phyloP scores from a whole-genome alignment of 2,329 filamentous ascomycete species.

The Xylariaceae sp. region DNA sequence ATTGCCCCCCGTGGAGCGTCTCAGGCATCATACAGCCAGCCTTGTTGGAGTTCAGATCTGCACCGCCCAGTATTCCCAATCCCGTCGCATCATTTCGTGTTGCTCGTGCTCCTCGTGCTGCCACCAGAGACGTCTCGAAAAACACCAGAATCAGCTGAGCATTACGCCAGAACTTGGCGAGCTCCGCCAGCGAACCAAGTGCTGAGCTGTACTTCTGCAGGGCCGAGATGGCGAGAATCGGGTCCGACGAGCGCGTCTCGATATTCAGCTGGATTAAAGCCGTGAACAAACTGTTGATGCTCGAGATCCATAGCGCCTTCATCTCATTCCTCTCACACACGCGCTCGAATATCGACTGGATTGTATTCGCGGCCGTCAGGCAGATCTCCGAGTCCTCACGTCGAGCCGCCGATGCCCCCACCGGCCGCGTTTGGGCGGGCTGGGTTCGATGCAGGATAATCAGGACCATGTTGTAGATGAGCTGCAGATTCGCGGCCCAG shows the following conservation, averaged over 20 bases:
- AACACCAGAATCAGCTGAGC: conserved; percentile 16
- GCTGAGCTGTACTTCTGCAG: conserved; percentile 16
- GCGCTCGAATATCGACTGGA: conserved; percentile 9
- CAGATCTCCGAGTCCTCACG: conserved; percentile 12
- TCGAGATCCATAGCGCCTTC: conserved; percentile 8
- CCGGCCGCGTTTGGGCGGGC: neutral
- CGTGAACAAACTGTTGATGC: conserved; percentile 14
- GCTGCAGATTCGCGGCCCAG: conserved; percentile 9
- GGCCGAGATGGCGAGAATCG: conserved; percentile 16
- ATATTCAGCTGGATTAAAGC: conserved; percentile 19
- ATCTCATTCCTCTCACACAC: conserved; percentile 7
- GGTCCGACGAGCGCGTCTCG: conserved; percentile 15
- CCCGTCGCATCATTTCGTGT: neutral
- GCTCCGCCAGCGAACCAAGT: conserved; percentile 10
- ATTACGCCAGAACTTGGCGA: conserved; percentile 18
- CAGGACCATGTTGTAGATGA: conserved; percentile 11
- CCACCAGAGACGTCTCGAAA: conserved; percentile 14
- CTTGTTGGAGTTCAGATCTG: too few relatives aligned
- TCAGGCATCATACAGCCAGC: too few relatives aligned
- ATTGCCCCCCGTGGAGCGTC: too few relatives aligned
- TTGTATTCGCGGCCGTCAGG: conserved; percentile 7
- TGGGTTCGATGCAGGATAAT: conserved; percentile 8
- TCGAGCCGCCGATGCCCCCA: neutral
- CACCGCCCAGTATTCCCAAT: too few relatives aligned
- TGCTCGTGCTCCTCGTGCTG: neutral